Conservation (phyloP, 805 yeast genomes). For the Lachancea sp. region DNA sequence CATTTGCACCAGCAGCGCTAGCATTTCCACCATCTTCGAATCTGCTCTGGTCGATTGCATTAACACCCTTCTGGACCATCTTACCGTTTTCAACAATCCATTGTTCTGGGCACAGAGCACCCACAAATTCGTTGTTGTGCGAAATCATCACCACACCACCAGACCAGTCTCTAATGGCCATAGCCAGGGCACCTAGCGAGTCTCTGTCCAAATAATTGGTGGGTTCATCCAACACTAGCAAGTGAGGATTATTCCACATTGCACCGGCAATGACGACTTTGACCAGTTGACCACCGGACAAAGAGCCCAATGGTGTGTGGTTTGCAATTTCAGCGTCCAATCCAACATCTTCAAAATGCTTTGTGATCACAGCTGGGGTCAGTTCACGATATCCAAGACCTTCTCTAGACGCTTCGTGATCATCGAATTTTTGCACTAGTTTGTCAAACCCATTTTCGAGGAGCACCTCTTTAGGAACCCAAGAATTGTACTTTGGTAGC, state of each 20-base stretch:
- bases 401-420: conserved; percentile 98
- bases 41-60: conserved; percentile 65
- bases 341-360: conserved; percentile 96
- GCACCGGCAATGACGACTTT: conserved; percentile 99
- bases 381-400: conserved; percentile 97
- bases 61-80: conserved; percentile 76
- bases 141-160: conserved; percentile 99
- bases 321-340: conserved; percentile 97
- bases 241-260: conserved; percentile 98
- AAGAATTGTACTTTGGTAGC: conserved; percentile 88
- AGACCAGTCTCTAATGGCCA: conserved; percentile 95
- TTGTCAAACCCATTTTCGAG: conserved; percentile 81
- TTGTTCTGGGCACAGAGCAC: conserved; percentile 96
- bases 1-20: conserved; percentile 42
- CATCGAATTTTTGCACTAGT: conserved; percentile 93
- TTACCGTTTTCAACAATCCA: conserved; percentile 95
- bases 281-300: conserved; percentile 97
- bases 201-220: conserved; percentile 97
- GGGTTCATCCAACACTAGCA: conserved; percentile 95
- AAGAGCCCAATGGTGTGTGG: conserved; percentile 93
- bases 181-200: conserved; percentile 93
- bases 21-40: conserved; percentile 73
- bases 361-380: conserved; percentile 84
- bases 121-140: conserved; percentile 93
- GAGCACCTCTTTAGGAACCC: conserved; percentile 82